These are phyloP conservation scores for Golubevia sp. DNA, from an alignment of 1,284 basidiomycete genomes.

Conservation along the genomic window DNA sequence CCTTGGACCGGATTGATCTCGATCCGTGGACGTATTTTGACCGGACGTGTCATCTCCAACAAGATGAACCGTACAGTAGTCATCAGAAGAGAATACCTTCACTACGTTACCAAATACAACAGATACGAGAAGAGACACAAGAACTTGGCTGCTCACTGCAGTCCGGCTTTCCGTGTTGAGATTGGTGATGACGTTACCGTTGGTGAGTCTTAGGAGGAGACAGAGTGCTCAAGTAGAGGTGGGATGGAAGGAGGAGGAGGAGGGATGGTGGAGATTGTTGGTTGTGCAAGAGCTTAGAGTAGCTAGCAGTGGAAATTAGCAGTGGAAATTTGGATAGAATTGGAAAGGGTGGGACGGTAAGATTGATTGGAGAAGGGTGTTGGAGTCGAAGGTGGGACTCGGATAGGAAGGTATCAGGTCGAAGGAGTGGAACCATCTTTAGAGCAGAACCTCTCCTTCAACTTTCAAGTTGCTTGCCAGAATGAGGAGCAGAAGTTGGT, in stretches of 20 bases:
- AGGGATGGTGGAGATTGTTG: conserved; percentile 6
- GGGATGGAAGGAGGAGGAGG: too few relatives aligned
- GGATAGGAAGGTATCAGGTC: too few relatives aligned
- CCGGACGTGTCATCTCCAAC: conserved; percentile 58
- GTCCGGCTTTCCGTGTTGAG: conserved; percentile 60
- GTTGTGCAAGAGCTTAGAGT: conserved; percentile 5
- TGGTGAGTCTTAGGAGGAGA: conserved; percentile 38
- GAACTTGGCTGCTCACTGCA: conserved; percentile 58
- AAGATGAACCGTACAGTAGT: conserved; percentile 61
- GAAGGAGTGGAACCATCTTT: too few relatives aligned
- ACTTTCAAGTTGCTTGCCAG: too few relatives aligned
- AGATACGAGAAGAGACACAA: conserved; percentile 62
- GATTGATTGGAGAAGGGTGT: background rate
- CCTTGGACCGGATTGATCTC: conserved; percentile 60
- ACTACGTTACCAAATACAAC: conserved; percentile 62
- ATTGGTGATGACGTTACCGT: conserved; percentile 59
- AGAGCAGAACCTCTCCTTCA: too few relatives aligned
- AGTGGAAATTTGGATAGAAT: background rate
- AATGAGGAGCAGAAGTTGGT: too few relatives aligned
- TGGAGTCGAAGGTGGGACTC: conserved; percentile 4
- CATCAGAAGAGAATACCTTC: conserved; percentile 61
- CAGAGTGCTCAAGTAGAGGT: too few relatives aligned
- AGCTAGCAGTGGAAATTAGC: background rate
- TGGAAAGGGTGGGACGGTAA: background rate
- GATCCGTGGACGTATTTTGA: conserved; percentile 60